Evolutionary conservation across 225 moss, liverwort and hornwort genomes (phyloP).

Genomic region (Antitrichia curtipendula): DNA sequence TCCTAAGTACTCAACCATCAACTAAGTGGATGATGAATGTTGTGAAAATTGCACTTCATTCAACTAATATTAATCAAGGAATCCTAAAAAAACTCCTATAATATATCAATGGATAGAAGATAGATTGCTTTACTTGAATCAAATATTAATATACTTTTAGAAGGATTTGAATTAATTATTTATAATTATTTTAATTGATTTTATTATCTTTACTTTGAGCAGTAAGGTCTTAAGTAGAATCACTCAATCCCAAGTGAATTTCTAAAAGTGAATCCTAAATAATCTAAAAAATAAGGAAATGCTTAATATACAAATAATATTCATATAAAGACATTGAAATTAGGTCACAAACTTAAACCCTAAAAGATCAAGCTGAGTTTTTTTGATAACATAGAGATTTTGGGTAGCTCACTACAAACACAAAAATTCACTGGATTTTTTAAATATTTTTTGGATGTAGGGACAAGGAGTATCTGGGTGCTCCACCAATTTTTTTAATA

Average conservation of each 20-base stretch:
- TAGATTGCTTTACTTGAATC: neutral
- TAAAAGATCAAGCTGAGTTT: too few relatives aligned
- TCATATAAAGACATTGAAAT: neutral
- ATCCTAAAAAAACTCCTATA: too few relatives aligned
- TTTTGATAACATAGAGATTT: too few relatives aligned
- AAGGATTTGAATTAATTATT: neutral
- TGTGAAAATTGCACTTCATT: neutral
- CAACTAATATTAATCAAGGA: neutral
- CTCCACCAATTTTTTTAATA: too few relatives aligned
- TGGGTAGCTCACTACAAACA: too few relatives aligned
- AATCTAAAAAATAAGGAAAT: neutral
- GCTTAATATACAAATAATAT: neutral
- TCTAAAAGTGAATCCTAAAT: fast-evolving
- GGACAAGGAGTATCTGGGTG: too few relatives aligned
- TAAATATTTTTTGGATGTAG: too few relatives aligned
- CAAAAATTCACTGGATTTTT: too few relatives aligned
- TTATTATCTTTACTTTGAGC: neutral
- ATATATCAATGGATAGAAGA: neutral
- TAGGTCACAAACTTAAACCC: too few relatives aligned
- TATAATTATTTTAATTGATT: neutral
- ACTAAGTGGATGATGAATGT: neutral
- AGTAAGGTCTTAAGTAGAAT: neutral
- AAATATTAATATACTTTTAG: neutral
- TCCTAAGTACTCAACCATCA: neutral
- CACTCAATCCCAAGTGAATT: neutral